Percentiles rank a stretch among this genome's conserved stretches.
These are phyloP conservation scores for Penicillium sp. DNA, from an alignment of 2,329 filamentous ascomycete genomes.

Conservation along the genomic window DNA sequence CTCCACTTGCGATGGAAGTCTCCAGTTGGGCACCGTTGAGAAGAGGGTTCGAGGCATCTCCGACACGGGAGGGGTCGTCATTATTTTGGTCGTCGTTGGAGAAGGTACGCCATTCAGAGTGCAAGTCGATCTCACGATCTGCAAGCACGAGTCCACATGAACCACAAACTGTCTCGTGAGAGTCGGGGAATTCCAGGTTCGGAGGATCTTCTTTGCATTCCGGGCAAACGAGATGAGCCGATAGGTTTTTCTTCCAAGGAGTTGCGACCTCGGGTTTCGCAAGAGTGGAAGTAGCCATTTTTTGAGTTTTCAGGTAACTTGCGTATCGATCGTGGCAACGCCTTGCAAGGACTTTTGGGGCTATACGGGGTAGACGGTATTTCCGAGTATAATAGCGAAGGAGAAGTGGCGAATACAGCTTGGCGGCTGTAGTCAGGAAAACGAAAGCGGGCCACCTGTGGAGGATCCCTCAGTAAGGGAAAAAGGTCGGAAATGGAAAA, in stretches of 20 bases:
- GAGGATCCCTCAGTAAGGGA: conserved; percentile 18
- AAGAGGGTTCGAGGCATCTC: conserved; percentile 85
- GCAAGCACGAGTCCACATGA: conserved; percentile 89
- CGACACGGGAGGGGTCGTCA: conserved; percentile 96
- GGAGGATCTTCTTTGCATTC: conserved; percentile 93
- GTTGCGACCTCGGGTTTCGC: conserved; percentile 40
- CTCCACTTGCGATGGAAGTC: conserved; percentile 81
- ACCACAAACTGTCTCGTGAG: conserved; percentile 86
- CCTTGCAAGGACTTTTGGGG: conserved; percentile 45
- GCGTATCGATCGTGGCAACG: conserved; percentile 39
- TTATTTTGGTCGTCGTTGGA: conserved; percentile 96
- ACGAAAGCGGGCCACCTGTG: conserved; percentile 10
- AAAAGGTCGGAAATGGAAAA: not conserved
- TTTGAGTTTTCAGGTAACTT: conserved; percentile 25
- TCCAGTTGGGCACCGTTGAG: conserved; percentile 86
- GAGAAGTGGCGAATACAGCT: conserved; percentile 70
- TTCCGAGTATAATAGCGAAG: conserved; percentile 55
- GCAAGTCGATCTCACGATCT: conserved; percentile 88
- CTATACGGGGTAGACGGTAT: conserved; percentile 44
- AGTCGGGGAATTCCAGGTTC: conserved; percentile 88
- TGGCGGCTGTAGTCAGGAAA: conserved; percentile 47
- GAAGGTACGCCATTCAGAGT: conserved; percentile 98
- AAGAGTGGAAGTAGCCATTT: conserved; percentile 37
- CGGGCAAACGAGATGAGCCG: conserved; percentile 77
- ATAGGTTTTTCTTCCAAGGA: conserved; percentile 78